Percentiles rank a stretch among this genome's conserved stretches.
Conservation (phyloP, 2,329 filamentous ascomycete genomes). For the Ilyonectria robusta region DNA sequence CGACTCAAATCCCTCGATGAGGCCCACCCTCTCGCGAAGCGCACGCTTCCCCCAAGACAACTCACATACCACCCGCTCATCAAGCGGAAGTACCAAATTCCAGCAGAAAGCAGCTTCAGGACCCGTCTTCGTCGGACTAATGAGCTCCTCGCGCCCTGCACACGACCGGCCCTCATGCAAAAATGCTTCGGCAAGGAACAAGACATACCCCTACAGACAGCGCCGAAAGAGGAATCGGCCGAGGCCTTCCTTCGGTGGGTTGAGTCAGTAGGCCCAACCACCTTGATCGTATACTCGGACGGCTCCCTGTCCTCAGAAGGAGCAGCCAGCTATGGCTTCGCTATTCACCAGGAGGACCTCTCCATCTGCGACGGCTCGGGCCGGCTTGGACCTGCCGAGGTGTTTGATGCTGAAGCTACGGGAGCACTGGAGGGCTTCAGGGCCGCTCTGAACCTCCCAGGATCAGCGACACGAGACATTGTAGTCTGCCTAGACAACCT, state of each 20-base stretch:
- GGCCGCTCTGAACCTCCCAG: not conserved
- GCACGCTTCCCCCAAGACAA: constrained; percentile 12
- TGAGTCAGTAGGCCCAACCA: constrained; percentile 8
- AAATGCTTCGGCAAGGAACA: not conserved
- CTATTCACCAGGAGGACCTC: constrained; percentile 21
- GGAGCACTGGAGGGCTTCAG: constrained; percentile 21
- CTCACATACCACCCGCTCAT: constrained; percentile 17
- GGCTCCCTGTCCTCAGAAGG: constrained; percentile 19
- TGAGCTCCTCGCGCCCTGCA: constrained; percentile 19
- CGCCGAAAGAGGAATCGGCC: constrained; percentile 30
- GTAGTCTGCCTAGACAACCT: constrained; percentile 1
- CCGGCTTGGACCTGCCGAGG: constrained; percentile 28
- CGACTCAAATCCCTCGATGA: not conserved
- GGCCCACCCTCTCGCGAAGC: constrained; percentile 34
- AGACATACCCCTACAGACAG: constrained; percentile 18
- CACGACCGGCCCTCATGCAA: constrained; percentile 16
- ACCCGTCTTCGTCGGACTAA: constrained; percentile 26
- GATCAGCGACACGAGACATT: constrained; percentile 20
- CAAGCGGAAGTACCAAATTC: constrained; percentile 28
- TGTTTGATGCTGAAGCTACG: constrained; percentile 34
- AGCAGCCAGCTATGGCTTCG: not conserved
- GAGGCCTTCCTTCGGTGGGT: constrained; percentile 26
- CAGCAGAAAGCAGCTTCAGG: constrained; percentile 8
- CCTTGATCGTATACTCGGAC: constrained; percentile 32
- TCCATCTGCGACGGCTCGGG: constrained; percentile 15